These are phyloP conservation scores for Scleroderma bovista DNA, from an alignment of 768 basidiomycete genomes.

Conservation along the genomic window DNA sequence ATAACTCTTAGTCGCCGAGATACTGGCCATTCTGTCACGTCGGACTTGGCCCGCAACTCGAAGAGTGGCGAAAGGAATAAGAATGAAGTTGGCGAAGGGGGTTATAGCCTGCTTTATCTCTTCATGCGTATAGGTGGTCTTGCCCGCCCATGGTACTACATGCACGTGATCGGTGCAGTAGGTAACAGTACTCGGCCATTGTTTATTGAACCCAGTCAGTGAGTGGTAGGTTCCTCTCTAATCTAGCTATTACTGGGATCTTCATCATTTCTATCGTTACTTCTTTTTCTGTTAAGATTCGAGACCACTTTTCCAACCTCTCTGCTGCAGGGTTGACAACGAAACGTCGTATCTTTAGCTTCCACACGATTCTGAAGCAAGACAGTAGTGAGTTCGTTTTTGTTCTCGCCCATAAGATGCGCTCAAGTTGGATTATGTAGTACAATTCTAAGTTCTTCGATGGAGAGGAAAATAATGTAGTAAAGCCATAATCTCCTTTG, in stretches of 20 bases:
- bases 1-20: slow-evolving; percentile 47
- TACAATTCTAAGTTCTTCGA: slow-evolving; percentile 92
- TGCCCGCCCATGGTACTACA: slow-evolving; percentile 51
- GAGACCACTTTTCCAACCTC: slow-evolving; percentile 65
- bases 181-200: neutral
- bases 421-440: slow-evolving; percentile 29
- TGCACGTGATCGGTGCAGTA: slow-evolving; percentile 42
- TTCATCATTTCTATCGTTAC: slow-evolving; percentile 77
- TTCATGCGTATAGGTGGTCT: slow-evolving; percentile 67
- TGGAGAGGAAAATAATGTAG: slow-evolving; percentile 71
- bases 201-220: slow-evolving; percentile 6
- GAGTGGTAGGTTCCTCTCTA: slow-evolving; percentile 67
- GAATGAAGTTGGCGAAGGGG: slow-evolving; percentile 27
- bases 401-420: neutral
- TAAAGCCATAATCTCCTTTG: slow-evolving; percentile 3
- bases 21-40: slow-evolving; percentile 51
- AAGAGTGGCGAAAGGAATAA: slow-evolving; percentile 30
- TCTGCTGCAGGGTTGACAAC: slow-evolving; percentile 67
- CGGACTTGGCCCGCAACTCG: slow-evolving; percentile 61
- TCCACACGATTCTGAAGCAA: slow-evolving; percentile 80
- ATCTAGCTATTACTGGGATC: slow-evolving; percentile 42
- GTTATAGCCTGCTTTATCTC: slow-evolving; percentile 49
- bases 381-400: slow-evolving; percentile 56
- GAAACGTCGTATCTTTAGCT: slow-evolving; percentile 64
- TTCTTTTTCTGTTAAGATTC: slow-evolving; percentile 51